Conservation (phyloP, 164 flowering plant species). For the Kalanchoe fedtschenkoi region DNA sequence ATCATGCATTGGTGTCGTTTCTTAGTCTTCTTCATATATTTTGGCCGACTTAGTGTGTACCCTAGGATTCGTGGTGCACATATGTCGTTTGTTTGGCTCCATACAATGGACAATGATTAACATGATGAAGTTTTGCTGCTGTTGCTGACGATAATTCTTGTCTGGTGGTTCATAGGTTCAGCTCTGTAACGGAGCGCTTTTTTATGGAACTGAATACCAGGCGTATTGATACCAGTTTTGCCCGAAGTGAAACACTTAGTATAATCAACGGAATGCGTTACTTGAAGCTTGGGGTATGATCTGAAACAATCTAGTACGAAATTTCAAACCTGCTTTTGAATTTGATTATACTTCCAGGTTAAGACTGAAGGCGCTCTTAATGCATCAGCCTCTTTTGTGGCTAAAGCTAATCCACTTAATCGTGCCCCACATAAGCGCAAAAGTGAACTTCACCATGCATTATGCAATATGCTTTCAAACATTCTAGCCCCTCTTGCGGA, state of each 20-base stretch:
- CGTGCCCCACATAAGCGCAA: conserved; percentile 90
- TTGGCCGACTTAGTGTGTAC: background rate
- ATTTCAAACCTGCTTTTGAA: conserved; percentile 2
- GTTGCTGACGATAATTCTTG: conserved; percentile 7
- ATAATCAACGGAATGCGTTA: conserved; percentile 99
- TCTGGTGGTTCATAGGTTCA: conserved; percentile 46
- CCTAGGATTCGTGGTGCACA: background rate
- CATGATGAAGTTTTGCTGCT: background rate
- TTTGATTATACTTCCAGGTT: conserved; percentile 48
- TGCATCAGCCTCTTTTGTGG: conserved; percentile 98
- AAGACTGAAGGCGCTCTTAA: conserved; percentile 93
- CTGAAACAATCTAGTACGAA: background rate
- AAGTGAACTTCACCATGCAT: conserved; percentile 95
- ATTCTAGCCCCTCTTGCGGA: conserved; percentile 96
- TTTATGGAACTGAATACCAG: conserved; percentile 94
- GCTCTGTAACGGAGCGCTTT: conserved; percentile 96
- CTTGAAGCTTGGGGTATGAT: conserved; percentile 91
- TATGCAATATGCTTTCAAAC: conserved; percentile 97
- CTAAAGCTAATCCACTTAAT: conserved; percentile 94
- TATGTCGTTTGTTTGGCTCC: too few relatives aligned
- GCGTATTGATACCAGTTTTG: conserved; percentile 71
- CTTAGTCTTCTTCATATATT: background rate
- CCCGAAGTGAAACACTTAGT: conserved; percentile 92
- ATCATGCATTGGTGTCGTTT: background rate
- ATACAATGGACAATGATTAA: background rate